Evolutionary conservation across 2,329 filamentous ascomycete genomes (phyloP), one percentile per base, ranked within the genome.

Genomic region (Madurella mycetomatis): DNA sequence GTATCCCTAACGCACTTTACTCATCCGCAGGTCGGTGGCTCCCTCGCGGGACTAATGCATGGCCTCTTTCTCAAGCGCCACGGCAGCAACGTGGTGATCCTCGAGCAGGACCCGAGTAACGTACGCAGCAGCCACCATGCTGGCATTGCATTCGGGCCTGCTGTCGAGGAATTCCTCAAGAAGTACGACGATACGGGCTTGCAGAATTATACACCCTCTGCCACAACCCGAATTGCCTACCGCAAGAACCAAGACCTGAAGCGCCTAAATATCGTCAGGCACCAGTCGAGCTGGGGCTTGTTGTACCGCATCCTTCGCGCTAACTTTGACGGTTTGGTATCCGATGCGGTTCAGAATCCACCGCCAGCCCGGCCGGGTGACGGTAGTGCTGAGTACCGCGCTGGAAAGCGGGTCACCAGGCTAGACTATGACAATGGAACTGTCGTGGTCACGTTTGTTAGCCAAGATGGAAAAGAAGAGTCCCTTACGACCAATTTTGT

Each of bases 221-320:
- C 55, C 9, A 40, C 47, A 12, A 52, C 56, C 8, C 55, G 48
- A 17, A 30, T 62, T 17, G 57, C 62, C 30, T 57, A 47, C 25
- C 53, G 57, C 48, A 60, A 51, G 39, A 49, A 45, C 37, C 41
- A 51, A 8, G 44, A 59, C 11, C 30, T 59, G n/a, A 47, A 40
- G 30, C 37, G 50, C 9, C 47, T 54, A 15, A 63, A 60, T 2
- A 51, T 62, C 8, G 53, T 60, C 31, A 67, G 71, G 54, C 58
- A 66, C 16, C 69, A 72, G 64, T 73, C 72, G 1, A 73, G 68
- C 51, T 76, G 73, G 73, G 71, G 72, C 39, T 51, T 71, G 32
- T 54, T 74, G 32, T 73, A 74, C 54, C 63, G 69, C 16, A 59
- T 74, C 8, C 62, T 75, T 9, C 61, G 72, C 9, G 72, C 70